These are phyloP conservation scores for Trichoderma reesei DNA, from an alignment of 495 filamentous ascomycete genomes.

Conservation along the genomic window DNA sequence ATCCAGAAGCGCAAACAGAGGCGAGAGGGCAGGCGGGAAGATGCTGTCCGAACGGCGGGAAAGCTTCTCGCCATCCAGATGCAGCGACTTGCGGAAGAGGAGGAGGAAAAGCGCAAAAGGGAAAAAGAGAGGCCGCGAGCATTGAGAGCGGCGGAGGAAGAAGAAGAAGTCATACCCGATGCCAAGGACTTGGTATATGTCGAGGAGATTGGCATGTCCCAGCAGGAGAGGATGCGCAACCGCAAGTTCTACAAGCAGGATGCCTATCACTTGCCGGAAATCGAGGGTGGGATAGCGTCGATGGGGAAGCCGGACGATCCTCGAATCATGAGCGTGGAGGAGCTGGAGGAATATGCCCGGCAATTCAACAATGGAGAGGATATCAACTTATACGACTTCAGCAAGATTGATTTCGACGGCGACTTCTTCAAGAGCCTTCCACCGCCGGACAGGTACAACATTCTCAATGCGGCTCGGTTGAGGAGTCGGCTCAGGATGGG, in stretches of 20 bases:
- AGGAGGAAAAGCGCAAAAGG: conserved; percentile 53
- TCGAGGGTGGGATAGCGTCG: conserved; percentile 61
- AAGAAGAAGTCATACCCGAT: conserved; percentile 56
- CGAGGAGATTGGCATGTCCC: conserved; percentile 75
- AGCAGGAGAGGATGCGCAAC: conserved; percentile 59
- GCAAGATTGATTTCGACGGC: conserved; percentile 94
- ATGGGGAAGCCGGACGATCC: conserved; percentile 90
- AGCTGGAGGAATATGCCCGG: conserved; percentile 82
- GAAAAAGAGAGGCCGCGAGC: background rate
- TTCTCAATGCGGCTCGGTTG: conserved; percentile 83
- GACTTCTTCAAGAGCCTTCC: conserved; percentile 88
- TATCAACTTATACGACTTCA: conserved; percentile 96
- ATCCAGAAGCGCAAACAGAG: conserved; percentile 67
- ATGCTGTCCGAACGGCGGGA: conserved; percentile 83
- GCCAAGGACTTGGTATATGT: conserved; percentile 66
- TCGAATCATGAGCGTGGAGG: conserved; percentile 86
- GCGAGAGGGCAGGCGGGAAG: conserved; percentile 81
- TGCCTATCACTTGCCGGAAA: conserved; percentile 83
- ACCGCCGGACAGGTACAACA: conserved; percentile 88
- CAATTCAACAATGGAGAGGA: conserved; percentile 91
- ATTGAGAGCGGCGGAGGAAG: conserved; percentile 24
- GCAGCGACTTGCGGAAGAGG: conserved; percentile 78
- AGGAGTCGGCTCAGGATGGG: conserved; percentile 88
- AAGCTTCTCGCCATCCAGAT: conserved; percentile 88
- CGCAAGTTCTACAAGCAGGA: conserved; percentile 85